A percentile compares a stretch with the other conserved stretches of the same genome.
Conservation (phyloP, 768 basidiomycete species). For the Xerocomellus dryophilus region DNA sequence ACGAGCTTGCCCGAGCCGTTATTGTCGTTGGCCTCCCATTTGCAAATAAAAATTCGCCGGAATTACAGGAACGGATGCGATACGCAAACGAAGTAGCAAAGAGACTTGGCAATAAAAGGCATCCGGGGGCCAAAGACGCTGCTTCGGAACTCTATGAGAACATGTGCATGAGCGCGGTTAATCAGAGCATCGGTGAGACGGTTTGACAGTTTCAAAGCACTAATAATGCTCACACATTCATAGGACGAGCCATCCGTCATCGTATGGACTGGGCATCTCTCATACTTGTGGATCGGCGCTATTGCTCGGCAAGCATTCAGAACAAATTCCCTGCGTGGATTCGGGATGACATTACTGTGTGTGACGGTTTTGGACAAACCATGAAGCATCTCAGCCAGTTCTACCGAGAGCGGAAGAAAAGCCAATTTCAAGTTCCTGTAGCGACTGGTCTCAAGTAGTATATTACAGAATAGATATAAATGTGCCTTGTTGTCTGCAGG, state of each 20-base stretch:
- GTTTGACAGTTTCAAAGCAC: not conserved
- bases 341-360: constrained; percentile 52
- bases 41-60: constrained; percentile 86
- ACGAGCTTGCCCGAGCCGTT: constrained; percentile 81
- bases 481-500: not conserved
- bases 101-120: constrained; percentile 36
- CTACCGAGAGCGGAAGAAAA: constrained; percentile 54
- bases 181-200: constrained; percentile 87
- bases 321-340: constrained; percentile 93
- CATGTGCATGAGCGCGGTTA: constrained; percentile 91
- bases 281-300: constrained; percentile 83
- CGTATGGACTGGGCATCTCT: constrained; percentile 88
- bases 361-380: constrained; percentile 68
- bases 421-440: not conserved
- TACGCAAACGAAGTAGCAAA: constrained; percentile 70
- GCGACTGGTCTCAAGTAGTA: constrained; percentile 1
- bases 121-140: constrained; percentile 54
- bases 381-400: constrained; percentile 68
- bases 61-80: constrained; percentile 87
- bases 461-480: not conserved
- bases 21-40: constrained; percentile 90
- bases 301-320: constrained; percentile 62
- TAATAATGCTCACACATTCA: not conserved
- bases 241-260: constrained; percentile 93
- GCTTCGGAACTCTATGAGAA: constrained; percentile 86